phyloP scores from a whole-genome alignment of 768 basidiomycete genomes.

The Tylopilus plumbeoviolaceoides region DNA sequence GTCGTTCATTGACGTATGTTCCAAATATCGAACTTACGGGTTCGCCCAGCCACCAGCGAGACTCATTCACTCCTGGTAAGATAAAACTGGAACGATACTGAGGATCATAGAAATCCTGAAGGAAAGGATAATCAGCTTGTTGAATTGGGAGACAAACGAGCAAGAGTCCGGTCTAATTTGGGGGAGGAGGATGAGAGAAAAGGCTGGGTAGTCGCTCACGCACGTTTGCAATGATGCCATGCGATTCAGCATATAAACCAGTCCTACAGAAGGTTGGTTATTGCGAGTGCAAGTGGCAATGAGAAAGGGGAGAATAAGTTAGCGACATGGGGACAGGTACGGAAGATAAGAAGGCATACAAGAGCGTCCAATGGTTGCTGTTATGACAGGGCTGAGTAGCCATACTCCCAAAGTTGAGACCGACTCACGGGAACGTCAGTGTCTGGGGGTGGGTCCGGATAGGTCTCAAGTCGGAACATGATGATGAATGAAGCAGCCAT shows the following conservation, averaged over 20 bases:
- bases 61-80: slow-evolving; percentile 44
- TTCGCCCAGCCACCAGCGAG: slow-evolving; percentile 84
- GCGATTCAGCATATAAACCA: slow-evolving; percentile 80
- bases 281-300: neutral
- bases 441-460: slow-evolving; percentile 42
- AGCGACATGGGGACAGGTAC: neutral
- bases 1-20: neutral
- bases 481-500: neutral
- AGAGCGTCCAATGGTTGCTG: slow-evolving; percentile 85
- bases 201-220: slow-evolving; percentile 18
- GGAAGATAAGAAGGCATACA: slow-evolving; percentile 46
- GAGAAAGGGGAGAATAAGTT: neutral
- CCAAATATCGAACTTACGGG: slow-evolving; percentile 47
- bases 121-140: neutral
- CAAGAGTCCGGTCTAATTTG: no score
- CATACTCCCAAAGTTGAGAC: neutral
- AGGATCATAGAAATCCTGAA: slow-evolving; percentile 87
- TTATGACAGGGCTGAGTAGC: neutral
- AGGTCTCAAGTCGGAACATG: neutral
- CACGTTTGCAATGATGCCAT: slow-evolving; percentile 86
- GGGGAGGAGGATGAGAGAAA: neutral
- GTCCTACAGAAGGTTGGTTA: slow-evolving; percentile 47
- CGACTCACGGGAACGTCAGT: slow-evolving; percentile 78
- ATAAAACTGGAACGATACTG: slow-evolving; percentile 53
- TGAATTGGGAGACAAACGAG: neutral